phyloP scores from a whole-genome alignment of 2,329 filamentous ascomycete genomes.

The Aspergillus floridensis region DNA sequence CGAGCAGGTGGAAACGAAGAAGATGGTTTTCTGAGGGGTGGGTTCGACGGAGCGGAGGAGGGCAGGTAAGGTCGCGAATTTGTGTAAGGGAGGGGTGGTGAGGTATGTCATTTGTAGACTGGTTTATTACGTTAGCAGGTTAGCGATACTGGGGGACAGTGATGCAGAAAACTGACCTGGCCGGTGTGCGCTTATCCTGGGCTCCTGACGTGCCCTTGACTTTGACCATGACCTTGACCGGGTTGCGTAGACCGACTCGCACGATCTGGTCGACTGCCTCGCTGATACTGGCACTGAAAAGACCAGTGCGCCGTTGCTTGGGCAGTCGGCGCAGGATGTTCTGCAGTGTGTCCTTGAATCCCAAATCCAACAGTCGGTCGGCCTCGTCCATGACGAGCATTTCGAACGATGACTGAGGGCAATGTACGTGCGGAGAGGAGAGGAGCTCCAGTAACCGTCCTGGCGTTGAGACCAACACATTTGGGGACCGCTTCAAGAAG shows the following conservation, averaged over 20 bases:
- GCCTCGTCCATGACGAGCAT: constrained; percentile 91
- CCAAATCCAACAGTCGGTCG: constrained; percentile 85
- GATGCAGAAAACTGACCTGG: constrained; percentile 48
- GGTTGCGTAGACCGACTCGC: constrained; percentile 85
- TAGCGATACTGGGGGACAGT: neutral
- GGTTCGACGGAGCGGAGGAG: constrained; percentile 69
- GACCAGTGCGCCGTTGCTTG: constrained; percentile 86
- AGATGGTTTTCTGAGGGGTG: constrained; percentile 76
- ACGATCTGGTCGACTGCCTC: constrained; percentile 94
- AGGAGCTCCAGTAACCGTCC: constrained; percentile 86
- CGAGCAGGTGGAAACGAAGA: constrained; percentile 91
- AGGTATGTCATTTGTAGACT: constrained; percentile 88
- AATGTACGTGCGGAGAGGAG: constrained; percentile 81
- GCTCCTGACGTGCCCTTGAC: constrained; percentile 74
- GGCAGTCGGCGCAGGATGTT: constrained; percentile 79
- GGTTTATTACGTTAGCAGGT: constrained; percentile 16
- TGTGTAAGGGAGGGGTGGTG: constrained; percentile 70
- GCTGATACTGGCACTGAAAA: constrained; percentile 94
- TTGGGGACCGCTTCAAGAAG: constrained; percentile 81
- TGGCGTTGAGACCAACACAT: constrained; percentile 85
- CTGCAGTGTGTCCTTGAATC: constrained; percentile 88
- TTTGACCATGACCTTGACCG: constrained; percentile 90
- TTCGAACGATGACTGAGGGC: constrained; percentile 85
- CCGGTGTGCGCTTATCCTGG: constrained; percentile 84
- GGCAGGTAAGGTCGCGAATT: constrained; percentile 70